phyloP scores from a whole-genome alignment of 2,329 filamentous ascomycete species.

The Colletotrichum sojae region DNA sequence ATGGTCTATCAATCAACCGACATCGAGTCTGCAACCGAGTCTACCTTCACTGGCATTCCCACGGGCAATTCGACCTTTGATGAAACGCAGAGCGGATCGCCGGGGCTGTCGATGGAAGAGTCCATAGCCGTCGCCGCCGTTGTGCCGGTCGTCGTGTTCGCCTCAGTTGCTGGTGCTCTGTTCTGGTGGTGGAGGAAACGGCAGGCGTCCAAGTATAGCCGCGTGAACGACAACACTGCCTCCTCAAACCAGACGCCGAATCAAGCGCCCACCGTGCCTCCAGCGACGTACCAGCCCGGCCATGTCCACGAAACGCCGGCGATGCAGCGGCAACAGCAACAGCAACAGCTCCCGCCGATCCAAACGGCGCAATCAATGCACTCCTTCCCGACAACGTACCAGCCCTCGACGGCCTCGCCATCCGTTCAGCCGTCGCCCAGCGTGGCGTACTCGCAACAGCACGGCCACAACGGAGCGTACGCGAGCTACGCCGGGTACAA shows the following conservation, averaged over 20 bases:
- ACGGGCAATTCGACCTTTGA: background rate
- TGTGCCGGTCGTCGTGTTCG: slow-evolving; percentile 21
- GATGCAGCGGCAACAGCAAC: slow-evolving; percentile 16
- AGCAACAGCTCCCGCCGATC: slow-evolving; percentile 15
- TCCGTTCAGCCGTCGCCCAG: slow-evolving; percentile 5
- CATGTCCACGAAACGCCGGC: slow-evolving; percentile 12
- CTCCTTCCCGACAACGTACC: slow-evolving; percentile 17
- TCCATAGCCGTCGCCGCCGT: slow-evolving; percentile 24
- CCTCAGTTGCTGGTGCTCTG: background rate
- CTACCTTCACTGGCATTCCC: background rate
- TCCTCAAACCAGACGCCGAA: background rate
- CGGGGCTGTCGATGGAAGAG: background rate
- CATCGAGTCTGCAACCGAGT: slow-evolving; percentile 4
- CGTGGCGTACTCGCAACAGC: slow-evolving; percentile 14
- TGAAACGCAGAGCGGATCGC: background rate
- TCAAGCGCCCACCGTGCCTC: background rate
- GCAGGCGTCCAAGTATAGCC: slow-evolving; percentile 17
- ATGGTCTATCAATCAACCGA: slow-evolving; percentile 46
- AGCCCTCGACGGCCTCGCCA: slow-evolving; percentile 7
- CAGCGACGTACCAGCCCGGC: background rate
- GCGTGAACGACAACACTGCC: background rate
- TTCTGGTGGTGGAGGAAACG: slow-evolving; percentile 37
- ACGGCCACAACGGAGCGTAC: slow-evolving; percentile 17
- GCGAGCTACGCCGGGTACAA: slow-evolving; percentile 28
- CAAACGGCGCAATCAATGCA: slow-evolving; percentile 14